These are phyloP conservation scores for Fagopyrum homotropicum DNA, from an alignment of 148 eudicot species.

Conservation along the genomic window DNA sequence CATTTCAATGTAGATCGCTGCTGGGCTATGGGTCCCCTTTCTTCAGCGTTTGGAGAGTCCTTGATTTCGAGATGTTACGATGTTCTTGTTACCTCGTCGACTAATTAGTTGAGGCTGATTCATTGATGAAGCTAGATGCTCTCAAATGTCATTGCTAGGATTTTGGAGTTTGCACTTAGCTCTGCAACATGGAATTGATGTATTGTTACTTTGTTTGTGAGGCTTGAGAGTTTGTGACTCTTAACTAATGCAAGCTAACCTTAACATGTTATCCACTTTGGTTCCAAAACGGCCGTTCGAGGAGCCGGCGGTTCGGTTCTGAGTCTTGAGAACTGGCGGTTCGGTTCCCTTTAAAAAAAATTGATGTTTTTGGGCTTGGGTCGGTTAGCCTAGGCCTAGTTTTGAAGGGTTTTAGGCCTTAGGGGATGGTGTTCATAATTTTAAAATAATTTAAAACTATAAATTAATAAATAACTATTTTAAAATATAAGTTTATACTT, in stretches of 20 bases:
- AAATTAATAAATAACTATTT: too few relatives aligned
- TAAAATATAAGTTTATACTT: too few relatives aligned
- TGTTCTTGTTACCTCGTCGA: background rate
- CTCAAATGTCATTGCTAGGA: background rate
- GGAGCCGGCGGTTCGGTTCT: too few relatives aligned
- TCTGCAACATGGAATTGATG: background rate
- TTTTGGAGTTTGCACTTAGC: background rate
- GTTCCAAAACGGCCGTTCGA: too few relatives aligned
- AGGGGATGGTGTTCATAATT: too few relatives aligned
- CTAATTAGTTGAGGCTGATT: background rate
- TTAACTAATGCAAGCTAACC: background rate
- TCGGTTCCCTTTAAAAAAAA: too few relatives aligned
- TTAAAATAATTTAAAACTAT: too few relatives aligned
- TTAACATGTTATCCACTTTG: too few relatives aligned
- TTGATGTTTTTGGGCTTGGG: too few relatives aligned
- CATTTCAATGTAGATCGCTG: background rate
- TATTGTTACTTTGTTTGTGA: constrained; percentile 1
- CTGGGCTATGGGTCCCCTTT: background rate
- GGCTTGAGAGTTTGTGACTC: background rate
- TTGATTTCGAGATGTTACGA: background rate
- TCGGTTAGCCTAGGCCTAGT: too few relatives aligned
- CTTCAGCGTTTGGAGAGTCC: background rate
- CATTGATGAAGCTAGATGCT: background rate
- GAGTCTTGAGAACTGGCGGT: too few relatives aligned
- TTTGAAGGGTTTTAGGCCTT: too few relatives aligned